Conservation (phyloP, 75 land plant genomes). For the Gnetum montanum region DNA sequence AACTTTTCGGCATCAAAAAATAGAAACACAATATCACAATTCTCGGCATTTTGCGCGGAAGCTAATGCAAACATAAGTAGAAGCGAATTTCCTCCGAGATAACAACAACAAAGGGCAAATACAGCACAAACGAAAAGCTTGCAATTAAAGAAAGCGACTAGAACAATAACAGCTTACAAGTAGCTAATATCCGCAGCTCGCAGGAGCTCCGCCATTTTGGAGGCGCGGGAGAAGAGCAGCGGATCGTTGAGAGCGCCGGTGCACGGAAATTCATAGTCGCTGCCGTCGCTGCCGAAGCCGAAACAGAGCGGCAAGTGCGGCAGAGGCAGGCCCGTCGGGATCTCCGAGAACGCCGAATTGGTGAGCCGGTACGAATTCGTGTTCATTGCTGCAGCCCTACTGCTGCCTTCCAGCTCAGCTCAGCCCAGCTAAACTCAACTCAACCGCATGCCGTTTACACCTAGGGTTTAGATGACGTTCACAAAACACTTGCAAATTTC, state of each 20-base stretch:
- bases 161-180: constrained; percentile 37
- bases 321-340: constrained; percentile 60
- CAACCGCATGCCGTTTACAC: no score
- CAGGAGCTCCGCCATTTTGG: constrained; percentile 71
- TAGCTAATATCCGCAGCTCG: constrained; percentile 62
- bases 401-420: no score
- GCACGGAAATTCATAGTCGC: constrained; percentile 25
- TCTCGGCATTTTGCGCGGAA: neutral
- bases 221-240: constrained; percentile 39
- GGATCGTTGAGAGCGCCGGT: constrained; percentile 16
- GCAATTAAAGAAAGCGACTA: neutral
- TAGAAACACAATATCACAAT: neutral
- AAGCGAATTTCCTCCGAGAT: neutral
- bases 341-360: constrained; percentile 67
- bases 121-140: constrained; percentile 3
- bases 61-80: neutral
- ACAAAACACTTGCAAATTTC: no score
- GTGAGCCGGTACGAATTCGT: constrained; percentile 40
- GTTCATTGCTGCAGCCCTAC: no score
- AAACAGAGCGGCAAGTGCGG: constrained; percentile 64
- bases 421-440: no score
- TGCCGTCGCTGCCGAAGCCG: constrained; percentile 44
- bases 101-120: neutral
- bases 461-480: no score
- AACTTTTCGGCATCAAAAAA: neutral